Conservation (phyloP, 2,329 filamentous ascomycete species). For the Paecilomyces variotii region DNA sequence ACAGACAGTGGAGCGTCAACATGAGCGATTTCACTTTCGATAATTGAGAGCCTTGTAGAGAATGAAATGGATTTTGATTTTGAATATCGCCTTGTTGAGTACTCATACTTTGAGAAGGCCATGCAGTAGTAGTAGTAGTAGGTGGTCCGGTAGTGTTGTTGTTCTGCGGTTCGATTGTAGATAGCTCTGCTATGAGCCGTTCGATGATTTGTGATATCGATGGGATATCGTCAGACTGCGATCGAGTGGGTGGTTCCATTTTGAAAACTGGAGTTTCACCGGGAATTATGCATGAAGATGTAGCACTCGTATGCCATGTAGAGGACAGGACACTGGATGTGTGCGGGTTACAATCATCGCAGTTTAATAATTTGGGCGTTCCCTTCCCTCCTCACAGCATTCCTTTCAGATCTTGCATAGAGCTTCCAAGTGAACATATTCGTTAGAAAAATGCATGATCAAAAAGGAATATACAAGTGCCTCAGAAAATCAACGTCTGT, state of each 20-base stretch:
- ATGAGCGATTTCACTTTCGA: conserved; percentile 48
- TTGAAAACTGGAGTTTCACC: neutral
- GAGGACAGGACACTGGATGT: no score
- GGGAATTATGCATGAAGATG: no score
- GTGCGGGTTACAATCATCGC: no score
- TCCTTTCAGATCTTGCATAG: no score
- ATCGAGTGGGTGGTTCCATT: neutral
- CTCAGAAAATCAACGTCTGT: no score
- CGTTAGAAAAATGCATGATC: no score
- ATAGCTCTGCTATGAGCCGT: conserved; percentile 3
- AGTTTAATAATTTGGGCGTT: no score
- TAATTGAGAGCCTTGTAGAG: conserved; percentile 13
- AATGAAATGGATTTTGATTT: conserved; percentile 10
- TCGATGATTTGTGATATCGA: neutral
- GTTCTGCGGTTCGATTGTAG: conserved; percentile 4
- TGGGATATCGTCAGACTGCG: neutral
- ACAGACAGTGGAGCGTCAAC: conserved; percentile 76
- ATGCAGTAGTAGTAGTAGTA: neutral
- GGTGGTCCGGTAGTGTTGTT: neutral
- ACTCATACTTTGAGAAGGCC: neutral
- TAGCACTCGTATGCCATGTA: no score
- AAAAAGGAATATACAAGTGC: no score
- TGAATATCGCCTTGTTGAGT: conserved; percentile 1
- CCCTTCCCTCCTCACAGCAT: no score
- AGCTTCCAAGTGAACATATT: no score